phyloP scores from a whole-genome alignment of 805 yeast genomes.

The Ogataea paradorogensis region DNA sequence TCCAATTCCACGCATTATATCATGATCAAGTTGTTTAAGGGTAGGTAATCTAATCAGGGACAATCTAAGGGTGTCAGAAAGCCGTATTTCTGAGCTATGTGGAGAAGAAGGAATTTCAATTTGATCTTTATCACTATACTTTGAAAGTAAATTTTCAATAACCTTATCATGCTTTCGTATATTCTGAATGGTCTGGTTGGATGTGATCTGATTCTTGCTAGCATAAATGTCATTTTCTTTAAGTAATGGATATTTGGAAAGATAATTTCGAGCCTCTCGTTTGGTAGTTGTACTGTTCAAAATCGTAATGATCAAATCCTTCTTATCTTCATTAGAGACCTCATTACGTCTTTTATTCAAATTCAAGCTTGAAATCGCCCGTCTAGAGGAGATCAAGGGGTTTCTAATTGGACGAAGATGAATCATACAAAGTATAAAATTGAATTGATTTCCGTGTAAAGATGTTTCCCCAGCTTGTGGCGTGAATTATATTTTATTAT shows the following conservation, averaged over 20 bases:
- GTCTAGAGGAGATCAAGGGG: neutral
- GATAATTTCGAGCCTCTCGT: constrained; percentile 82
- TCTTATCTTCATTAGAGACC: constrained; percentile 44
- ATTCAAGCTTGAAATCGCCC: constrained; percentile 20
- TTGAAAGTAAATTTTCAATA: constrained; percentile 25
- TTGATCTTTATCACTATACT: constrained; percentile 15
- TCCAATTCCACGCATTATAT: constrained; percentile 46
- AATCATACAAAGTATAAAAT: neutral
- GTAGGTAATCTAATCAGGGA: constrained; percentile 55
- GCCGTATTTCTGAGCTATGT: constrained; percentile 25
- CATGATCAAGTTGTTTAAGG: constrained; percentile 33
- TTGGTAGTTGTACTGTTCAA: constrained; percentile 89
- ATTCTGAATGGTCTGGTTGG: neutral
- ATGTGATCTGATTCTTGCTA: constrained; percentile 17
- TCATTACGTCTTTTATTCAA: constrained; percentile 29
- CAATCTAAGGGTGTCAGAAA: constrained; percentile 43
- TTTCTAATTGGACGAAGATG: neutral
- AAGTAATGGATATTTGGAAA: constrained; percentile 62
- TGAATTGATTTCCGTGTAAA: neutral
- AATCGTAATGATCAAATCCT: constrained; percentile 77
- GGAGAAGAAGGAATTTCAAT: constrained; percentile 7
- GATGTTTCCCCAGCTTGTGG: constrained; percentile 12
- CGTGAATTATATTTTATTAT: constrained; percentile 2
- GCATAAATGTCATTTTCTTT: constrained; percentile 33
- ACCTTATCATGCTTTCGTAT: constrained; percentile 35